Base-by-base conservation (phyloP, 345 rosid species). In the Gossypium australe region DNA sequence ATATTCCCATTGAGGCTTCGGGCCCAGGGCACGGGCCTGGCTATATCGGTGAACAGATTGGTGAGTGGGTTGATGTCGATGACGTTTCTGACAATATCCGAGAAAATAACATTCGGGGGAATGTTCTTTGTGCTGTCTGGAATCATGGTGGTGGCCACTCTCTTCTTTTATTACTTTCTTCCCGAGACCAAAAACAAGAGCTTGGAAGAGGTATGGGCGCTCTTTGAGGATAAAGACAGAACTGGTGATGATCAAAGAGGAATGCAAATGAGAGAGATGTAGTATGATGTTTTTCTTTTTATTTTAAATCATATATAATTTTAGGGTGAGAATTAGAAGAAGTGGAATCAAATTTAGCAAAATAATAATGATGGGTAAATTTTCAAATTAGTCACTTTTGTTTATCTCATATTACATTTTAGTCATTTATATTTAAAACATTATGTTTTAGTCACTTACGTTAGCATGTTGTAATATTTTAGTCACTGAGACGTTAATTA, bases 111-210 rank as follows among this genome's bases (percentile, higher is more conserved):
- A 8, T 85, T 84, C 34, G 98, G 86, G 0, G 94, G 92, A 3
- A 77, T 76, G 80, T 90, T 93, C 76, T 84, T 87, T 44, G 63
- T 77, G 69, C 78, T 93, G 2, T 83, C 94, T 0, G 94, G 92
- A 60, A 66, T 89, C 13, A 83, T 82, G 84, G 87, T 72, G 7
- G 78, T 62, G 44, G 97, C 80, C 6, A 80, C 84, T 3, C 9
- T 82, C 34, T 90, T 91, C 79, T 85, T 90, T 73, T 82, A 83
- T 80, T 63, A 83, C 55, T 77, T 85, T 70, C 73, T 90, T 80
- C 98, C 93, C 22, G 97, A 92, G 80, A 92, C 97, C 1, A 90
- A 87, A 80, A 92, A 92, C 53, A 70, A 83, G 81, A 84, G 84
- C 34, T 69, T 92, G 55, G 97, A 92, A 64, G 94, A 92, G 58